Evolutionary conservation across 192 early-diverging fungal species (phyloP), one percentile per base, ranked within the genome.

Genomic region (Gigaspora rosea): DNA sequence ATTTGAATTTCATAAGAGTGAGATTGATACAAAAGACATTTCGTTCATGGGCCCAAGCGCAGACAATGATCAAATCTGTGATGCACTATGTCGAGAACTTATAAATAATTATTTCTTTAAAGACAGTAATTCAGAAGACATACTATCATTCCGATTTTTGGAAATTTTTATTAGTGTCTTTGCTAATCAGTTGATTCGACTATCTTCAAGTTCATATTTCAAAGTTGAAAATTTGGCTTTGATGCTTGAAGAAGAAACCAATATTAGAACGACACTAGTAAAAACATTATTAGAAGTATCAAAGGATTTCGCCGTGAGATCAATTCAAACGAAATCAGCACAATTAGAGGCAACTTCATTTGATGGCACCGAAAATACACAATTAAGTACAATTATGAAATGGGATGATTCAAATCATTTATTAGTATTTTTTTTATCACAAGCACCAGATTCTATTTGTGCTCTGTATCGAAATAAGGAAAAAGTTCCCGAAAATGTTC

Each of bases 141-240:
- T 78, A 15, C 47, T 22, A 11, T 78, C 77, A 49, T 72, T 48
- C 64, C 36, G 77, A 10, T 78, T 78, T 72, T 15, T 78, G 1
- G 69, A 78, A 46, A 78, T 78, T 27, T 78, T 78, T 63, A 51
- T 78, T 72, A 71, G 50, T 33, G 77, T 78, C 10, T 57, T 78
- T 46, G 77, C 77, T 71, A 69, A 78, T 64, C 77, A 78, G 48
- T 78, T 78, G 47, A 52, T 73, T 27, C 36, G 69, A 36, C 49
- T 78, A 18, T 72, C 77, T 2, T 35, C 59, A 50, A 78, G 77
- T 46, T 52, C 77, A n/a, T 78, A 27, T 47, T 78, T 72, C 58
- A 13, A 33, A 8, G 69, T 78, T 50, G 59, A 64, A 62, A 72
- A 78, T 72, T n/a, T 78, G 6, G 22, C 12, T 41, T 36, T 65